Conservation (phyloP, 2,329 filamentous ascomycete genomes). For the Aspergillus udagawae region DNA sequence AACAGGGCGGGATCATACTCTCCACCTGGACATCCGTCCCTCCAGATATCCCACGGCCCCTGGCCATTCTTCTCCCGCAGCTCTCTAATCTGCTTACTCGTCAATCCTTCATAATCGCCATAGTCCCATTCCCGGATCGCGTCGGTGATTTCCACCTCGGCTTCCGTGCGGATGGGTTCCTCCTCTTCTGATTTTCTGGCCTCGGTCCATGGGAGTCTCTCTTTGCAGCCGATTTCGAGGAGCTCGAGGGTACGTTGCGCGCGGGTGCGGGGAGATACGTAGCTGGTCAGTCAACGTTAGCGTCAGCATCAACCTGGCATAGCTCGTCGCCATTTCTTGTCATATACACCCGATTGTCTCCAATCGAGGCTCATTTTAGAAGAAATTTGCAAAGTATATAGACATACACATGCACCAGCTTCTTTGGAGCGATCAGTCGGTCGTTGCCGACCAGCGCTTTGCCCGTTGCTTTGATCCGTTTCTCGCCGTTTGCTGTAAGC, state of each 20-base stretch:
- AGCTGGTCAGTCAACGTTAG: conserved; percentile 42
- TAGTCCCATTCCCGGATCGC: conserved; percentile 85
- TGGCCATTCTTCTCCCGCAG: conserved; percentile 54
- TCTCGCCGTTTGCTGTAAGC: conserved; percentile 76
- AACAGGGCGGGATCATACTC: conserved; percentile 55
- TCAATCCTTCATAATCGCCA: conserved; percentile 80
- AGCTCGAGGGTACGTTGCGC: conserved; percentile 89
- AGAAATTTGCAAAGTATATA: conserved; percentile 27
- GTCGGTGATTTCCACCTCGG: conserved; percentile 63
- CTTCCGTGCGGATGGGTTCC: conserved; percentile 49
- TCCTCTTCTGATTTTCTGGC: conserved; percentile 25
- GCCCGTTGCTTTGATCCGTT: conserved; percentile 70
- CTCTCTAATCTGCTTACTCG: conserved; percentile 63
- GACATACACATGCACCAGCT: conserved; percentile 75
- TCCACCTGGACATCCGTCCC: conserved; percentile 79
- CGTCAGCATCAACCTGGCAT: background rate
- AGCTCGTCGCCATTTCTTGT: background rate
- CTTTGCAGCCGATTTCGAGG: conserved; percentile 67
- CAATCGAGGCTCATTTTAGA: background rate
- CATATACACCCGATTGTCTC: background rate
- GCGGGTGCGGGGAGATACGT: conserved; percentile 79
- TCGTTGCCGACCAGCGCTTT: conserved; percentile 79
- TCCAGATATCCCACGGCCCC: conserved; percentile 77
- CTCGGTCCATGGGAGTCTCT: conserved; percentile 65
- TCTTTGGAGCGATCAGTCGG: conserved; percentile 75